Base-by-base conservation (phyloP, 2,329 filamentous ascomycete species). In the Colletotrichum plurivorum region DNA sequence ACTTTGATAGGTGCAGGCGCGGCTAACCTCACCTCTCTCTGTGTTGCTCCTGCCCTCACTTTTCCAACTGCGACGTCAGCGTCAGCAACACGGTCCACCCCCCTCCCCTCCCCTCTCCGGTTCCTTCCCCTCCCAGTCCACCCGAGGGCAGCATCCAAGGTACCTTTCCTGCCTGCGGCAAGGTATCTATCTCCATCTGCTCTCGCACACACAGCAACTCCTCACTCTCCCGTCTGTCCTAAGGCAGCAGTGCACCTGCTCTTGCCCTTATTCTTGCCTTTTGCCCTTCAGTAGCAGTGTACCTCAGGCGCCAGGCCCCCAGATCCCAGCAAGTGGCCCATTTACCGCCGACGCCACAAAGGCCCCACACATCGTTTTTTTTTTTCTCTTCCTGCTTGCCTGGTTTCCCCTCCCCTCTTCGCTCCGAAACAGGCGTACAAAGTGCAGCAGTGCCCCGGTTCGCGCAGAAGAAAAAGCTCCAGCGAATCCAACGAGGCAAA, bases 401-500 rank as follows among this genome's bases (percentile, higher is more conserved):
- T 25, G 22, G 22, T 18, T 45, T 51, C 25, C 39, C 59, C 20
- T 20, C 18, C n/a, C 16, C 16, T 49, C 27, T 39, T 16, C 18
- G 20, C 66, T 60, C 66, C 66, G 62, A 69, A 66, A 69, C 66
- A 69, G 55, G 55, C 66, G 66, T 69, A 69, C 66, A 66, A 69
- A 69, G 66, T 69, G 66, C 54, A 36, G 39, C 39, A 56, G 49
- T 46, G 66, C 62, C 66, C 66, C 66, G 36, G 66, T 66, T 66
- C 55, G 51, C 46, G 45, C 49, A 22, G 52, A 55, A 20, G 52
- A 43, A 66, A 66, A 66, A 51, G 66, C 43, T 54, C 55, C 66
- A 66, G 66, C 66, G 66, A 69, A 69, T 69, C 66, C 66, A 69
- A 56, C 66, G 62, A 69, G 66, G 49, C 62, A 61, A 69, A 59